These are phyloP conservation scores for Chaetomium globosum DNA, from an alignment of 2,329 filamentous ascomycete genomes.

Conservation along the genomic window DNA sequence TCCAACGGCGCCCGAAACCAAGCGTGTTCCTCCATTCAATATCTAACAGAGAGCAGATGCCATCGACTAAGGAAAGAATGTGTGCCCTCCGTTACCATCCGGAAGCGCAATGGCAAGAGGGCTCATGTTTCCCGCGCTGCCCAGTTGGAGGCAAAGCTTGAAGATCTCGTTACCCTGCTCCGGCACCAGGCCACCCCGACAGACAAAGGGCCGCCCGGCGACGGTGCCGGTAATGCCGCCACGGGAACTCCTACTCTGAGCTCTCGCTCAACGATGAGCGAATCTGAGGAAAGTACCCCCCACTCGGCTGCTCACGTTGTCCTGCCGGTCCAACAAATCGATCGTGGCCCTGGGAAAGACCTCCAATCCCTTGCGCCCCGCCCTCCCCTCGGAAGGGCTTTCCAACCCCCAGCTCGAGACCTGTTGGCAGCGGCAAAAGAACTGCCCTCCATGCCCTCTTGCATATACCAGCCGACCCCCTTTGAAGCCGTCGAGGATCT, in stretches of 20 bases:
- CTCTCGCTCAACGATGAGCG: constrained; percentile 26
- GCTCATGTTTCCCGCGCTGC: constrained; percentile 44
- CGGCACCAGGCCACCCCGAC: constrained; percentile 35
- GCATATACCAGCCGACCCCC: constrained; percentile 26
- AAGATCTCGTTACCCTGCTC: constrained; percentile 53
- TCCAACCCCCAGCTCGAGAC: background rate
- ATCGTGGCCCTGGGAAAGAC: constrained; percentile 4
- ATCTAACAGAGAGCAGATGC: constrained; percentile 32
- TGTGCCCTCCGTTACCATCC: constrained; percentile 48
- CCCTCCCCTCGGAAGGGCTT: background rate
- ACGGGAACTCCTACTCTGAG: constrained; percentile 26
- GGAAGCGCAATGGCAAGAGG: constrained; percentile 43
- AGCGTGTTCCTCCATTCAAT: background rate
- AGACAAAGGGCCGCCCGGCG: constrained; percentile 32
- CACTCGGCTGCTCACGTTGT: background rate
- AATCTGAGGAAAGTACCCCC: constrained; percentile 21
- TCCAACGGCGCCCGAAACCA: background rate
- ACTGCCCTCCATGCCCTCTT: constrained; percentile 22
- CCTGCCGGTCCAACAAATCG: constrained; percentile 13
- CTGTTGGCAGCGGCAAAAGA: background rate
- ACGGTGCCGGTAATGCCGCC: constrained; percentile 5
- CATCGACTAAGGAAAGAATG: constrained; percentile 53
- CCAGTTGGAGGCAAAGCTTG: constrained; percentile 55
- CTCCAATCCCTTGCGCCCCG: constrained; percentile 1
- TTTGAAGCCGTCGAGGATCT: constrained; percentile 39